phyloP scores from a whole-genome alignment of 139 green algal genomes.

The Pseudopediastrum boryanum region DNA sequence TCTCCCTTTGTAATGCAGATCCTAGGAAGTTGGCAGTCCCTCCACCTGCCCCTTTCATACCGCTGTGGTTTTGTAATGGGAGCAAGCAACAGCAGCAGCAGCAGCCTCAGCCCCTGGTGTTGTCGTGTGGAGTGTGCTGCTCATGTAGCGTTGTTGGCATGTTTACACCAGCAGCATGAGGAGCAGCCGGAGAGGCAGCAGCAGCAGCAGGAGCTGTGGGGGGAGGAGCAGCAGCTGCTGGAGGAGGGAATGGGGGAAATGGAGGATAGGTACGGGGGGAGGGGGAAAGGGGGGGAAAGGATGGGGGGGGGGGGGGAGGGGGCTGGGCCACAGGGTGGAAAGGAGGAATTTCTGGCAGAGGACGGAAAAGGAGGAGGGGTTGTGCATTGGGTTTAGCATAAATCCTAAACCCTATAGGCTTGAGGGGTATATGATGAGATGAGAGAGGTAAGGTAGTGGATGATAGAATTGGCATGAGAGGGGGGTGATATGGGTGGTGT shows the following conservation, averaged over 20 bases:
- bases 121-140: conserved; percentile 6
- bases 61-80: background rate
- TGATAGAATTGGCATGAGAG: too few species aligned
- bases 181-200: background rate
- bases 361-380: background rate
- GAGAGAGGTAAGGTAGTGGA: too few species aligned
- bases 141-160: conserved; percentile 25
- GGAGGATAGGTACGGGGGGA: background rate
- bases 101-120: conserved; percentile 4
- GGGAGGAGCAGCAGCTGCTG: conserved; percentile 4
- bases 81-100: too few species aligned
- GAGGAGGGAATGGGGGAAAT: background rate
- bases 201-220: conserved; percentile 23
- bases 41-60: background rate
- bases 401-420: background rate
- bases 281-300: conserved; percentile 12
- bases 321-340: background rate
- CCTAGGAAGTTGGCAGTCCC: too few species aligned
- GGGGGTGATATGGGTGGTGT: too few species aligned
- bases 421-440: background rate
- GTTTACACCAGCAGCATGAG: conserved; percentile 31
- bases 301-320: conserved; percentile 19
- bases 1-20: too few species aligned
- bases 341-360: conserved; percentile 18
- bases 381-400: background rate